phyloP scores from a whole-genome alignment of 768 basidiomycete species.

The Leccinum boreale region DNA sequence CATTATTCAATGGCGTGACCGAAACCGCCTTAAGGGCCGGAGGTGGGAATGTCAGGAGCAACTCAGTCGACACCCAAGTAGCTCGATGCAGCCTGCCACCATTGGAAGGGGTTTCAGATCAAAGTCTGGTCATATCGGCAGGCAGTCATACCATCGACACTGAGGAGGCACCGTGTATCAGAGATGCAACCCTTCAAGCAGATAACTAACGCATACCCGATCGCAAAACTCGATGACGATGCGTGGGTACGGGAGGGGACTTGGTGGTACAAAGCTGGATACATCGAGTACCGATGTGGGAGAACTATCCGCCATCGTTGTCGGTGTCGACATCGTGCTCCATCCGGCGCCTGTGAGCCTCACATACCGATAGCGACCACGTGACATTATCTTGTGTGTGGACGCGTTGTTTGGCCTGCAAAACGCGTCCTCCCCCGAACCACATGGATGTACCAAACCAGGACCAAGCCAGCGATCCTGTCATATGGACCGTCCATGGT shows the following conservation, averaged over 20 bases:
- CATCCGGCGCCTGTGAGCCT: background rate
- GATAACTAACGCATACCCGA: constrained; percentile 49
- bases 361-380: constrained; percentile 17
- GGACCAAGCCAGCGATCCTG: constrained; percentile 2
- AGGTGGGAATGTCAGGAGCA: constrained; percentile 87
- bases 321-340: background rate
- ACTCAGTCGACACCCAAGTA: constrained; percentile 90
- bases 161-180: constrained; percentile 26
- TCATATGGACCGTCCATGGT: constrained; percentile 69
- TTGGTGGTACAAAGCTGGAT: constrained; percentile 55
- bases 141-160: constrained; percentile 74
- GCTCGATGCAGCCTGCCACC: constrained; percentile 81
- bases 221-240: constrained; percentile 93
- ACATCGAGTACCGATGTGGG: constrained; percentile 37
- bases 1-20: constrained; percentile 68
- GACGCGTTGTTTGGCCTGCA: constrained; percentile 50
- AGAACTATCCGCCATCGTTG: constrained; percentile 24
- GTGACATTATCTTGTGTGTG: constrained; percentile 34
- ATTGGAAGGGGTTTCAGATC: background rate
- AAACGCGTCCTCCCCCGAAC: constrained; percentile 15
- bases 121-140: background rate
- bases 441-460: constrained; percentile 13
- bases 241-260: constrained; percentile 44
- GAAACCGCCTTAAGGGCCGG: constrained; percentile 66
- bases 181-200: background rate